Evolutionary conservation across 2,329 filamentous ascomycete genomes (phyloP), one percentile per base, ranked within the genome.

Genomic region (Stagonosporopsis rhizophila): DNA sequence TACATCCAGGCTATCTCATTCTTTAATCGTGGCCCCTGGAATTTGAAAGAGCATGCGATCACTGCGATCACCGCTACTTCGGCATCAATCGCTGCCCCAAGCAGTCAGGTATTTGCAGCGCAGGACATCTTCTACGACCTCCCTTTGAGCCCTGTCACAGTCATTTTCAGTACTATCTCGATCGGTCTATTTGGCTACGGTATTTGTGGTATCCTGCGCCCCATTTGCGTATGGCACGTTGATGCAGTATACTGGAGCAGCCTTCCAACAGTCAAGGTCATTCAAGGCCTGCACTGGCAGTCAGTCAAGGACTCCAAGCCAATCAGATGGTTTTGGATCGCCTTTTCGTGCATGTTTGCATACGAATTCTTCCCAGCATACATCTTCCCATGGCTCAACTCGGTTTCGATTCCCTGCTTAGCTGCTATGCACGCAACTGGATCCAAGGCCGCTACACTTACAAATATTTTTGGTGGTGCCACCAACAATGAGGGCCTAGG

Each of bases 321-420:
- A 11, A 40, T 62, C 12, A 48, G 57, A 38, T 62, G 59, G 59
- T 62, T 62, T 30, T 62, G 59, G 59, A 60, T 62, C 28, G 59
- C 59, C 6, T 62, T 62, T 50, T 57, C 57, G 2, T 44, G 59
- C 47, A 62, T 62, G 59, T 62, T 62, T 14, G 46, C 35, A 19
- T 62, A 62, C 28, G 59, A 62, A 37, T 62, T 62, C 42, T 55
- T 62, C 25, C 59, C 59, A n/a, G 59, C 59, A 15, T 62, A 62
- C 53, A 62, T 62, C 14, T 60, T 62, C 32, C 60, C 60, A 6
- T 62, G 59, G 59, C 44, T 62, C 32, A 62, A 62, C 44, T 62
- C 59, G 4, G 47, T 62, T 23, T 62, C 59, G 6, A 60, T 62
- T n/a, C 59, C 59, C 4, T 62, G 59, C 20, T 41, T 62, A 44